Evolutionary conservation across 352 stramenopile genomes (phyloP).

Genomic region (Pythium rishiriense): DNA sequence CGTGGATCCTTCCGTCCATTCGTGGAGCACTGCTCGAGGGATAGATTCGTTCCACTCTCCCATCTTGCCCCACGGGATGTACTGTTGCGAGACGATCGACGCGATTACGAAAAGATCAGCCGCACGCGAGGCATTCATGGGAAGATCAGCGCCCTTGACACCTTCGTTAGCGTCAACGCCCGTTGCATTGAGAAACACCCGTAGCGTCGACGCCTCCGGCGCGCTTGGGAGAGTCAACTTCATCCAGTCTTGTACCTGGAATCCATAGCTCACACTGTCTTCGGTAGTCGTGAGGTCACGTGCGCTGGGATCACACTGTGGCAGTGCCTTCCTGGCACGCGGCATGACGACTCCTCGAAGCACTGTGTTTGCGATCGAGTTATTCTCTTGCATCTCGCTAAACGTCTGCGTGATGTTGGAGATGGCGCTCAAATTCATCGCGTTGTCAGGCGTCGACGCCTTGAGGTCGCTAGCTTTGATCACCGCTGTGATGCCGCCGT

Average conservation of each 20-base stretch:
- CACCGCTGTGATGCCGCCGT: not conserved
- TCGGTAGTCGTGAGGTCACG: not conserved
- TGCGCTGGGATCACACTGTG: not conserved
- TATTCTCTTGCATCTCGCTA: not conserved
- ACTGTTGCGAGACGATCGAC: not conserved
- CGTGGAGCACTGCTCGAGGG: not conserved
- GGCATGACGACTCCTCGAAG: constrained; percentile 2
- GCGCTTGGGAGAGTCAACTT: not conserved
- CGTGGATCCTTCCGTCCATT: not conserved
- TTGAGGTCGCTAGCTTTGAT: not conserved
- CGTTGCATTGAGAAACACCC: not conserved
- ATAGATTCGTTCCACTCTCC: not conserved
- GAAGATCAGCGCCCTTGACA: not conserved
- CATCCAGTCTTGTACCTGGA: constrained; percentile 7
- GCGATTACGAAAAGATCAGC: not conserved
- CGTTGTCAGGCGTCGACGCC: not conserved
- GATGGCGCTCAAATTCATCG: not conserved
- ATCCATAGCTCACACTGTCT: not conserved
- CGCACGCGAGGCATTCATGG: not conserved
- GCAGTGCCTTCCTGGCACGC: not conserved
- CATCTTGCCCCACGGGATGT: constrained; percentile 5
- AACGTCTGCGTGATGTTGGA: constrained; percentile 1
- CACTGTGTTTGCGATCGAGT: constrained; percentile 7
- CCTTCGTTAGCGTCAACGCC: not conserved
- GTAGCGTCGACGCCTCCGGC: not conserved